A percentile compares a stretch with the other conserved stretches of the same genome.
Conservation (phyloP, 352 stramenopile genomes). For the Halophytophthora polymorphica region DNA sequence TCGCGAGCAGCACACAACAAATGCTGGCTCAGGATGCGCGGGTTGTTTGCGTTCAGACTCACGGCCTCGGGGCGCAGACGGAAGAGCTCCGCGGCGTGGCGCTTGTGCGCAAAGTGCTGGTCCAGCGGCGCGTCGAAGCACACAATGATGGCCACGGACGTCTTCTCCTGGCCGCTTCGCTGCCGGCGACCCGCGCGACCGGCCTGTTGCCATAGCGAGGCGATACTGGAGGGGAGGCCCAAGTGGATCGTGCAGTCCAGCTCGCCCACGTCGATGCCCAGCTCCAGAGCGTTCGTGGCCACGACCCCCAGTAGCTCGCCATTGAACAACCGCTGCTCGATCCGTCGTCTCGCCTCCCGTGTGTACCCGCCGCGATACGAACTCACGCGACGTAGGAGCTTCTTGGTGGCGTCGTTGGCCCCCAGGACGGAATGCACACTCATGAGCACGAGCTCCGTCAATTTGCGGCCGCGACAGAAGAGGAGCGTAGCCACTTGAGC, state of each 20-base stretch:
- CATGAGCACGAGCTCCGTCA: slow-evolving; percentile 92
- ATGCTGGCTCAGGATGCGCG: slow-evolving; percentile 88
- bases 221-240: slow-evolving; percentile 90
- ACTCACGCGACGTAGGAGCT: slow-evolving; percentile 57
- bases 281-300: slow-evolving; percentile 95
- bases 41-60: slow-evolving; percentile 85
- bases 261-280: slow-evolving; percentile 94
- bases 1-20: slow-evolving; percentile 94
- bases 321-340: slow-evolving; percentile 94
- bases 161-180: slow-evolving; percentile 46
- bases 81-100: slow-evolving; percentile 68
- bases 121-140: slow-evolving; percentile 95
- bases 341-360: slow-evolving; percentile 84
- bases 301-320: slow-evolving; percentile 95
- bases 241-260: slow-evolving; percentile 97
- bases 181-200: slow-evolving; percentile 91
- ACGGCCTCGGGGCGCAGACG: slow-evolving; percentile 68
- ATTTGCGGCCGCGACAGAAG: slow-evolving; percentile 94
- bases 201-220: slow-evolving; percentile 96
- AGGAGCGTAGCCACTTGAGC: slow-evolving; percentile 91
- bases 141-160: slow-evolving; percentile 92
- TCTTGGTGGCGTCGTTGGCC: slow-evolving; percentile 29
- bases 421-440: slow-evolving; percentile 74
- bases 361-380: slow-evolving; percentile 97
- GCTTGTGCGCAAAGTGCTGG: slow-evolving; percentile 80